phyloP scores from a whole-genome alignment of 805 yeast species.

The Yarrowia bubula region DNA sequence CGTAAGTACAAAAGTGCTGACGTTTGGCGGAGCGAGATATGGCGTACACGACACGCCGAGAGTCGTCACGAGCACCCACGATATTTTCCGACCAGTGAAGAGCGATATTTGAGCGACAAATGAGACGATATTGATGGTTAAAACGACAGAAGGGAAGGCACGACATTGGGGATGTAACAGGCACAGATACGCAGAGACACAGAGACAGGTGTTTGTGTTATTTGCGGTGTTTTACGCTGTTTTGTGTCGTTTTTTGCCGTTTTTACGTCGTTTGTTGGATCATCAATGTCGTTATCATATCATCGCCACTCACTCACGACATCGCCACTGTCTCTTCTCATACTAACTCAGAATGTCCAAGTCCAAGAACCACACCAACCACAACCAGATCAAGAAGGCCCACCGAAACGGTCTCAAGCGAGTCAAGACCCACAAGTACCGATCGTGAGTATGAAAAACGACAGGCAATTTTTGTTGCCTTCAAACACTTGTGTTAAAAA shows the following conservation, averaged over 20 bases:
- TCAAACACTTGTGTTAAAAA: not conserved
- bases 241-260: no score
- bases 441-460: constrained; percentile 48
- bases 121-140: no score
- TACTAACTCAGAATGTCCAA: constrained; percentile 69
- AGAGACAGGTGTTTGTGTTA: no score
- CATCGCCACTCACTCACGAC: not conserved
- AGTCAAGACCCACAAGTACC: constrained; percentile 97
- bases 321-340: no score
- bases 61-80: not conserved
- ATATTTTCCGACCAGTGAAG: not conserved
- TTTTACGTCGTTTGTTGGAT: no score
- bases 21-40: not conserved
- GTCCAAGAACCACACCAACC: constrained; percentile 99
- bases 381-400: constrained; percentile 99
- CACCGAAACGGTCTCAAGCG: constrained; percentile 99
- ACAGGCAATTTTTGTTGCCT: not conserved
- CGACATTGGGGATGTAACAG: no score
- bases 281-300: no score
- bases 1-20: constrained; percentile 26
- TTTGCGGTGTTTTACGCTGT: no score
- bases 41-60: not conserved
- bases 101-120: no score
- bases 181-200: no score
- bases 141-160: no score